These are phyloP conservation scores for Micromonas pusilla DNA, from an alignment of 139 green algal genomes.

Conservation along the genomic window DNA sequence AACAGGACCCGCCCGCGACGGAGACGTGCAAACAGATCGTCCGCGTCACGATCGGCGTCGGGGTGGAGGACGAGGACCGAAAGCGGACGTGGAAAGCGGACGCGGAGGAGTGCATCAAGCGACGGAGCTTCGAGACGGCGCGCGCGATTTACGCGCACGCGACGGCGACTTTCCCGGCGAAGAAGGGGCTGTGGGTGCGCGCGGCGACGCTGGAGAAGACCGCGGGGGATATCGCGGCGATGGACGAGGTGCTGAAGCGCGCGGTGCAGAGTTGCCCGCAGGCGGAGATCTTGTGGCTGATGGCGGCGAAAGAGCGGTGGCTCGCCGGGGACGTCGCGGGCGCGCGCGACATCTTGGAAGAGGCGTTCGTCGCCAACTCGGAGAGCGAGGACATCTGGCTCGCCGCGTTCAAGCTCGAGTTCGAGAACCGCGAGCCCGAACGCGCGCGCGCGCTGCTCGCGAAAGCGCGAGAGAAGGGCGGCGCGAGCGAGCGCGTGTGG, in stretches of 20 bases:
- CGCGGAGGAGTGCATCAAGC: conserved; percentile 63
- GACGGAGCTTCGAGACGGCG: conserved; percentile 75
- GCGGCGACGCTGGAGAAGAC: conserved; percentile 87
- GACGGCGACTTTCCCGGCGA: conserved; percentile 56
- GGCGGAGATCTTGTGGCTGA: conserved; percentile 93
- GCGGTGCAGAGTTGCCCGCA: conserved; percentile 84
- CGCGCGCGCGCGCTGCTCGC: conserved; percentile 57
- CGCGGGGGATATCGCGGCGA: conserved; percentile 55
- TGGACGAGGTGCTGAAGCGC: conserved; percentile 74
- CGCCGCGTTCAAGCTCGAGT: conserved; percentile 97
- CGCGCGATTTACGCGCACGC: conserved; percentile 73
- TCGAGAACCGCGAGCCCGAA: conserved; percentile 84
- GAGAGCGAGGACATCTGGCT: conserved; percentile 93
- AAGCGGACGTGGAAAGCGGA: conserved; percentile 87
- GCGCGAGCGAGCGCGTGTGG: conserved; percentile 75
- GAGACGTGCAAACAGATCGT: conserved; percentile 63
- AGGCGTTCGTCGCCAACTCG: conserved; percentile 79
- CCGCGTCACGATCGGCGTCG: conserved; percentile 55
- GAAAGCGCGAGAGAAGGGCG: conserved; percentile 63
- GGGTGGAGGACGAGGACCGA: conserved; percentile 84
- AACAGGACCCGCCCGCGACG: conserved; percentile 12
- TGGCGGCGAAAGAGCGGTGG: conserved; percentile 96
- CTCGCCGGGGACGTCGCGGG: conserved; percentile 64
- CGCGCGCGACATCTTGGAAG: conserved; percentile 68
- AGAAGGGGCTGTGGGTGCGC: conserved; percentile 75